These are phyloP conservation scores for Exophiala sp. DNA, from an alignment of 2,329 filamentous ascomycete genomes.

Conservation along the genomic window DNA sequence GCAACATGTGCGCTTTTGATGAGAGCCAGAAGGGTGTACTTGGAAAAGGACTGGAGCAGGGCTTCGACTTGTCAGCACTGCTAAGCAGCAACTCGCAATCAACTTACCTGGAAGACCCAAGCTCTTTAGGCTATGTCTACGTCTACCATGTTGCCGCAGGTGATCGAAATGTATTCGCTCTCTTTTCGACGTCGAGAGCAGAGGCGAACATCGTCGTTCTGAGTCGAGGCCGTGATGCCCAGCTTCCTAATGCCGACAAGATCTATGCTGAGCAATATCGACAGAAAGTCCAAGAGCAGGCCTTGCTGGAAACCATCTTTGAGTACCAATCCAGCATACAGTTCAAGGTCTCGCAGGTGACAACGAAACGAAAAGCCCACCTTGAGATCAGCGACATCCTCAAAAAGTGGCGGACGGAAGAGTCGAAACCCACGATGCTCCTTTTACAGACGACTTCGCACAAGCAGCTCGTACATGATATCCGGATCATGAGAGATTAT, in stretches of 20 bases:
- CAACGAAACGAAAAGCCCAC: slow-evolving; percentile 81
- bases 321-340: slow-evolving; percentile 80
- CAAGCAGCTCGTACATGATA: slow-evolving; percentile 74
- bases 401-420: slow-evolving; percentile 86
- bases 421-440: slow-evolving; percentile 73
- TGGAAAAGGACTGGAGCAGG: slow-evolving; percentile 86
- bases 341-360: slow-evolving; percentile 84
- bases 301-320: slow-evolving; percentile 76
- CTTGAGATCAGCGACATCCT: slow-evolving; percentile 83
- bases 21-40: slow-evolving; percentile 85
- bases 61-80: slow-evolving; percentile 80
- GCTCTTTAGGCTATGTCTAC: slow-evolving; percentile 78
- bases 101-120: slow-evolving; percentile 70
- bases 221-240: slow-evolving; percentile 73
- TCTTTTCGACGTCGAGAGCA: slow-evolving; percentile 79
- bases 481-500: slow-evolving; percentile 78
- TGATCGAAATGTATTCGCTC: slow-evolving; percentile 85
- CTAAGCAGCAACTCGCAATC: slow-evolving; percentile 64
- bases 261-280: slow-evolving; percentile 77
- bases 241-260: slow-evolving; percentile 85
- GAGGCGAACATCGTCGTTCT: slow-evolving; percentile 87
- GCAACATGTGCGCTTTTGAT: slow-evolving; percentile 90
- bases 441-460: slow-evolving; percentile 88
- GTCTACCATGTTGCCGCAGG: slow-evolving; percentile 89
- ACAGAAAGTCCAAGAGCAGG: slow-evolving; percentile 61